A percentile compares a stretch with the other conserved stretches of the same genome.
Conservation (phyloP, 192 early-diverging fungal genomes). For the Dimargaris verticillata region DNA sequence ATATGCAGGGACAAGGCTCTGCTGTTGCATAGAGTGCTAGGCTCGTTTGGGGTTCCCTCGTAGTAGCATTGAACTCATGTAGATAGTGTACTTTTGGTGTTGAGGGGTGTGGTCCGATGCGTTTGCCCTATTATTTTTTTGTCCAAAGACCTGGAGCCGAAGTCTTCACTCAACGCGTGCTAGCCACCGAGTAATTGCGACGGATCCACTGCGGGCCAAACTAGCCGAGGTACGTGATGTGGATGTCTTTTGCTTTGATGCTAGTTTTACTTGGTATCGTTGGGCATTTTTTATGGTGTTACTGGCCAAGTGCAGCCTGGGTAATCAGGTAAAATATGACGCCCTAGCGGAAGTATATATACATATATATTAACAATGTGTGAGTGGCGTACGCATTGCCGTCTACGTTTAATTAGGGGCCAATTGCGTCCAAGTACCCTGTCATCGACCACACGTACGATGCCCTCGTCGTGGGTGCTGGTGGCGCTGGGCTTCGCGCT, state of each 20-base stretch:
- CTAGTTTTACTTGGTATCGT: neutral
- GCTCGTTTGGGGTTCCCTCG: too few species aligned
- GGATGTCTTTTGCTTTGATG: neutral
- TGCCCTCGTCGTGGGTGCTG: slow-evolving; percentile 95
- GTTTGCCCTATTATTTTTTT: too few species aligned
- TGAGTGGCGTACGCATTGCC: slow-evolving; percentile 6
- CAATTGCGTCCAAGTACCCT: slow-evolving; percentile 64
- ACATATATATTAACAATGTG: neutral
- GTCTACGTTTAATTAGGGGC: slow-evolving; percentile 16
- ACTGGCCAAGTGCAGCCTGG: neutral
- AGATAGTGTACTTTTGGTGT: too few species aligned
- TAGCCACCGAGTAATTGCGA: slow-evolving; percentile 56
- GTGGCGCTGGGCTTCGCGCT: slow-evolving; percentile 94
- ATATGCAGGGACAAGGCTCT: too few species aligned
- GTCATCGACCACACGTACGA: slow-evolving; percentile 98
- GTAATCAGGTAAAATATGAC: neutral
- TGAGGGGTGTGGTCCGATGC: too few species aligned
- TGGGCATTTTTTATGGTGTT: slow-evolving; percentile 2
- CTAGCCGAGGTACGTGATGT: slow-evolving; percentile 35
- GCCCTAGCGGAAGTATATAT: slow-evolving; percentile 6
- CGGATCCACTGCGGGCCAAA: slow-evolving; percentile 56
- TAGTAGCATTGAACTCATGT: too few species aligned
- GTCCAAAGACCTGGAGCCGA: too few species aligned
- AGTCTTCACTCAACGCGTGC: too few species aligned
- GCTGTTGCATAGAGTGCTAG: too few species aligned